Base-by-base conservation (phyloP, 1,284 basidiomycete species). In the Marasmius sp. region DNA sequence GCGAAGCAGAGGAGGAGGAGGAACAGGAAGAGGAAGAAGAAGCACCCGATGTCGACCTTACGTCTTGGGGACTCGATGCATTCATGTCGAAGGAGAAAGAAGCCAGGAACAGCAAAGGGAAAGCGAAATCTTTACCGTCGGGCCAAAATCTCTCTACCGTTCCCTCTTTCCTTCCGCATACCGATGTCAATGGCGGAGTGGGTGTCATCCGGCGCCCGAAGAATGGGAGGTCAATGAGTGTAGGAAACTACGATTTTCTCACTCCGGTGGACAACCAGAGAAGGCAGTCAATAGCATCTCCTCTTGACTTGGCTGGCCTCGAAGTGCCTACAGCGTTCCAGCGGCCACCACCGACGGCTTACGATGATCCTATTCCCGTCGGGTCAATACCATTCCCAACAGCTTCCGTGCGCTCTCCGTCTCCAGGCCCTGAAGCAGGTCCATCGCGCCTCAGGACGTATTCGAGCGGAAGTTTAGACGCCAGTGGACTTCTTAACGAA, bases 51-150 rank as follows among this genome's bases (percentile, higher is more conserved):
- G 88, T 94, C 20, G 91, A 93, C 74, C 78, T 93, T 57, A 81
- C 89, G 3, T 93, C 91, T 20, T 93, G 92, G 91, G 91, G 91
- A 2, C 78, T 93, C 22, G 89, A 92, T 62, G 83, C 85, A 16
- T 86, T 92, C 72, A 84, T 92, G 61, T 81, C 87, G 0, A 88
- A 89, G 69, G 84, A 86, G 63, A 87, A 85, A 72, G 74, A 77
- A 33, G 71, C 73, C 66, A 54, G 78, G 41, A 81, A 82, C 66
- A 77, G 75, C 12, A 83, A 82, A 69, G 75, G 75, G 39, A 87
- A 84, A 70, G 81, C 83, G 41, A 83, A 81, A 68, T 75, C 75
- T 38, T 85, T 84, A 69, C 80, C 83, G 43, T 77, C 78, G 14
- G 72, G 79, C 43, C 80, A 86, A 67, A 69, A 77, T 64, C 73